phyloP scores from a whole-genome alignment of 805 yeast species.

The Sugiyamaella smithiae region DNA sequence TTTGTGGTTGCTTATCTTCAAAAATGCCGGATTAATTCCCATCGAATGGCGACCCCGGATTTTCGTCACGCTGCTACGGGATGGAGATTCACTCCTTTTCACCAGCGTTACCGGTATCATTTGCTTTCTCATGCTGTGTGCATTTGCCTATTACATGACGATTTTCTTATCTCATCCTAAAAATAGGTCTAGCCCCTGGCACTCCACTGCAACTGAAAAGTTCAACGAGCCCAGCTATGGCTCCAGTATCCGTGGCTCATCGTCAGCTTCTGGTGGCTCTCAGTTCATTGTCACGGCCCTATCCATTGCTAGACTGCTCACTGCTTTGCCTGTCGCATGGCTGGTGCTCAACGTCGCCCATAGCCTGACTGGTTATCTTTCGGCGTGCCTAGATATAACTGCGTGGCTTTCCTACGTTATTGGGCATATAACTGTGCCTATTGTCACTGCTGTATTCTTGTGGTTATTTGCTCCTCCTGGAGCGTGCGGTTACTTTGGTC shows the following conservation, averaged over 20 bases:
- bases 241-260: background rate
- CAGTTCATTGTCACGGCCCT: background rate
- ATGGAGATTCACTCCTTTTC: slow-evolving; percentile 38
- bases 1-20: slow-evolving; percentile 18
- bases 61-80: slow-evolving; percentile 46
- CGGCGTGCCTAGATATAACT: slow-evolving; percentile 43
- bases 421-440: slow-evolving; percentile 58
- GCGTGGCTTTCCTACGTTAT: slow-evolving; percentile 66
- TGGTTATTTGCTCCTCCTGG: slow-evolving; percentile 70
- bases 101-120: slow-evolving; percentile 25
- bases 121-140: slow-evolving; percentile 2
- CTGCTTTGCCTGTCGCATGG: slow-evolving; percentile 8
- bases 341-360: slow-evolving; percentile 8
- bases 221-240: no score
- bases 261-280: background rate
- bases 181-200: background rate
- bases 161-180: background rate
- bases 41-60: slow-evolving; percentile 51
- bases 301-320: background rate
- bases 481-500: slow-evolving; percentile 49
- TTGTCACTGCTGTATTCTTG: slow-evolving; percentile 58
- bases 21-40: slow-evolving; percentile 47
- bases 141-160: background rate
- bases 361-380: slow-evolving; percentile 3
- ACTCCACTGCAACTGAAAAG: background rate